Percentiles rank a stretch among this genome's conserved stretches.
Evolutionary conservation across 1,284 basidiomycete genomes (phyloP).

Genomic region (Tranzscheliella williamsii): DNA sequence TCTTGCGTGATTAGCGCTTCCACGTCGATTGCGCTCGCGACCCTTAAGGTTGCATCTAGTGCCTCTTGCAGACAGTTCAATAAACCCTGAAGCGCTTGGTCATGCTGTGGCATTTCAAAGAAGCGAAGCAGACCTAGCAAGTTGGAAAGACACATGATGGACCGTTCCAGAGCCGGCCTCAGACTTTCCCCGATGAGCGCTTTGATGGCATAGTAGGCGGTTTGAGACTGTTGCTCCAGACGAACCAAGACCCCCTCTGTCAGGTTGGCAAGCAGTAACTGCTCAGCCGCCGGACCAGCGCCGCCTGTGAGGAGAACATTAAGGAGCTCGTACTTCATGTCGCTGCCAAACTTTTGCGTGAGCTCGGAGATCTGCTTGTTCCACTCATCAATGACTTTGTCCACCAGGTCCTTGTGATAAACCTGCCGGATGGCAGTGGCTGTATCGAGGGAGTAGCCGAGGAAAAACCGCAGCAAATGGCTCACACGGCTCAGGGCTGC

Average conservation of each 20-base stretch:
- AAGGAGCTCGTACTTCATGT: conserved; percentile 44
- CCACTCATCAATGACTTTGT: conserved; percentile 40
- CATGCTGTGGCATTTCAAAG: conserved; percentile 1
- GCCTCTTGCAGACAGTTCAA: conserved; percentile 5
- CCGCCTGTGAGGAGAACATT: conserved; percentile 37
- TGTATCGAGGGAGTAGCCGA: conserved; percentile 37
- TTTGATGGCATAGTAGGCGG: conserved; percentile 21
- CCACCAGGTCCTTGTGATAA: conserved; percentile 13
- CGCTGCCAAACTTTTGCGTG: conserved; percentile 32
- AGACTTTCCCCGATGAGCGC: conserved; percentile 8
- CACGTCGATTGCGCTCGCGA: conserved; percentile 21
- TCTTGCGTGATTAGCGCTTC: conserved; percentile 30
- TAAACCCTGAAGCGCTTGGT: background rate
- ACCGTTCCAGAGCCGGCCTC: conserved; percentile 20
- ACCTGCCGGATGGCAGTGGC: conserved; percentile 19
- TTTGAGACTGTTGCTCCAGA: conserved; percentile 21
- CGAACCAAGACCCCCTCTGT: conserved; percentile 42
- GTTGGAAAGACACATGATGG: conserved; percentile 8
- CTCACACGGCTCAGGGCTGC: conserved; percentile 5
- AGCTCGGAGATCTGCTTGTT: conserved; percentile 28
- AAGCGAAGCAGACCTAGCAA: conserved; percentile 11
- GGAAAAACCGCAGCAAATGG: conserved; percentile 30
- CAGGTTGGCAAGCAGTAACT: conserved; percentile 40
- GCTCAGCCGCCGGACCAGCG: conserved; percentile 42
- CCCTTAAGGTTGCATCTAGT: conserved; percentile 6